Evolutionary conservation across 2,329 filamentous ascomycete species (phyloP).

Genomic region (Tympanopsis confertula): DNA sequence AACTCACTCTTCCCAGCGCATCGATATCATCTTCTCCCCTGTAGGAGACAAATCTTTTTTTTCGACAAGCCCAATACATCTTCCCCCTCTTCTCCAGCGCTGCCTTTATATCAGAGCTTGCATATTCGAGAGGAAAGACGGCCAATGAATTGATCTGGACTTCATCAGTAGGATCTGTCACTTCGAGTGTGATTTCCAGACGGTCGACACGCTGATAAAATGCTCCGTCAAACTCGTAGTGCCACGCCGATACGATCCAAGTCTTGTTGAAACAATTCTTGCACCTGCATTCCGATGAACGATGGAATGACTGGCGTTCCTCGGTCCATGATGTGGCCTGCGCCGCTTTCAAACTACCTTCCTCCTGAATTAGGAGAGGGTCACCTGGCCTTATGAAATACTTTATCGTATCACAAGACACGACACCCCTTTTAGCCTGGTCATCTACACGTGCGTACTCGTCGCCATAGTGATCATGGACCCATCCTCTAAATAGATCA

Average conservation of each 20-base stretch:
- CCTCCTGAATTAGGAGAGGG: background rate
- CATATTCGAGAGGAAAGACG: slow-evolving; percentile 1
- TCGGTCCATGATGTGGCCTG: background rate
- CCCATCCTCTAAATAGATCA: slow-evolving; percentile 3
- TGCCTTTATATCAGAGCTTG: background rate
- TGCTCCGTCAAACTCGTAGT: background rate
- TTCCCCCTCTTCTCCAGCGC: slow-evolving; percentile 1
- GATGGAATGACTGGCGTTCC: background rate
- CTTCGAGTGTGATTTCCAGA: background rate
- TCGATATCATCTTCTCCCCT: slow-evolving; percentile 1
- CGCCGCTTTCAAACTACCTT: background rate
- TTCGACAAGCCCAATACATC: slow-evolving; percentile 3
- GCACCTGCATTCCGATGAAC: too few relatives aligned
- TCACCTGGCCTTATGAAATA: slow-evolving; percentile 2
- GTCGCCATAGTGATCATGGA: slow-evolving; percentile 2
- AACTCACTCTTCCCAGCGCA: slow-evolving; percentile 1
- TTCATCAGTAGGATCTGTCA: slow-evolving; percentile 1
- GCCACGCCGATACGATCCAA: background rate
- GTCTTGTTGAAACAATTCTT: too few relatives aligned
- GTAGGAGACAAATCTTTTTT: slow-evolving; percentile 3
- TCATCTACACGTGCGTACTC: background rate
- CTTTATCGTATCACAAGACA: slow-evolving; percentile 1
- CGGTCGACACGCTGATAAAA: background rate
- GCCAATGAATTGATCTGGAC: slow-evolving; percentile 1
- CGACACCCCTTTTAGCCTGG: background rate